Evolutionary conservation across 78 protist genomes (phyloP), one percentile per base, ranked within the genome.

Genomic region (Dictyostelium intermedium): DNA sequence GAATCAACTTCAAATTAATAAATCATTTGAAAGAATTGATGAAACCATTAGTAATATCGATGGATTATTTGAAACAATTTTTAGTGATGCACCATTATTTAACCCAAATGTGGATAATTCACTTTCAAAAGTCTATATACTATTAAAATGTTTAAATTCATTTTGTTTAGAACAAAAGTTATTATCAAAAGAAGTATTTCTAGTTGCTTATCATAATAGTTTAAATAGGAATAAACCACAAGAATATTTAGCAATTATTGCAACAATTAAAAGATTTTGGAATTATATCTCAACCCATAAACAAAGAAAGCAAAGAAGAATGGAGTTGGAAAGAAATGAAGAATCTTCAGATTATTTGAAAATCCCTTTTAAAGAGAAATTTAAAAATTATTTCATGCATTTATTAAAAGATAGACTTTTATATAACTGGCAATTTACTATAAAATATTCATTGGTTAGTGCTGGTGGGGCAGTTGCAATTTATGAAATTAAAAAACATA

Each of bases 371-470:
- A 83, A 63, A 61, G 61, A 63, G 41, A 20, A 63, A 23, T 41
- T 25, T 1, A 60, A 35, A 60, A 11, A 41, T 4, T n/a, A 34
- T 34, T 5, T 73, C 2, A n/a, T 5, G 1, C 5, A 25, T n/a
- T 76, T 76, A 18, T 0, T 76, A 20, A 39, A 37, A 47, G 56
- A 34, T n/a, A 76, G 61, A 76, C 1, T 39, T 8, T 23, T 73
- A 23, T 70, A 47, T 39, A 35, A 73, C 74, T 85, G 91, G 91
- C 8, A 60, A 32, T 85, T 50, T 70, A 70, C 91, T 14, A 13
- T 85, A 3, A 30, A 63, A 34, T 73, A 72, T 84, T 25, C 91
- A 45, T 30, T 84, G n/a, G 41, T 76, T 70, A 53, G 73, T 25
- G n/a, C 47, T 6, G 41, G 34, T 23, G 41, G 73, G 3, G 73